Base-by-base conservation (phyloP, 768 basidiomycete species). In the Grammothele lineata region DNA sequence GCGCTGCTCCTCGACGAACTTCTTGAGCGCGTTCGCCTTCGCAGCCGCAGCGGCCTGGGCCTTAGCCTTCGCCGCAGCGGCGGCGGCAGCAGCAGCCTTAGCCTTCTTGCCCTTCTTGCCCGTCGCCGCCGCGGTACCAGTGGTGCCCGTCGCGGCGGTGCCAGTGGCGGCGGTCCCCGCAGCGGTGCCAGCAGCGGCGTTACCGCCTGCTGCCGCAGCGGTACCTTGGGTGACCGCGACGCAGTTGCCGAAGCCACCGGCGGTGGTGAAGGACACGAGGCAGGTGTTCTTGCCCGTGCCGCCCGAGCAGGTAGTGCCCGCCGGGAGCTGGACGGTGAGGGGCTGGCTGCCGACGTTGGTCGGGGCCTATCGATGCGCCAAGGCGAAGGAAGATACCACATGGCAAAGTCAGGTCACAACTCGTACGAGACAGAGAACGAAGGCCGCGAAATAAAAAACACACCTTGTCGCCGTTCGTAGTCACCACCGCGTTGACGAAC, bases 241-340 rank as follows among this genome's bases (percentile, higher is more conserved):
- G 48, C 78, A 80, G 56, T 76, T 78, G 43, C 78, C 77, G 59
- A 78, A 78, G 26, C 74, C 71, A 17, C 66, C 70, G 19, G 72
- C 59, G 15, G 76, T 74, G 34, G 63, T 69, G 54, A 80, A 75
- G 23, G 73, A 70, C 63, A 70, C 74, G 44, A 81, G 64, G 59
- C 78, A 81, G 18, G 67, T 64, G 58, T 77, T 67, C 3, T 65
- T 62, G 7, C 60, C 48, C 0, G 60, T 21, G 32, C 78, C 79
- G 45, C 78, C 78, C 11, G 72, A 68, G 59, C 79, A 81, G 43
- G 60, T 71, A 5, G 73, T 78, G 22, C 71, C 71, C 21, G 73
- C 62, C 3, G 79, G 77, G 24, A 81, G 66, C 42, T 65, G 49
- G 41, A 71, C 76, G 0, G 62, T 61, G 37, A 81, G 57, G 45